A percentile compares a stretch with the other conserved stretches of the same genome.
Evolutionary conservation across 768 basidiomycete species (phyloP).

Genomic region (Tephrocybe rancida): DNA sequence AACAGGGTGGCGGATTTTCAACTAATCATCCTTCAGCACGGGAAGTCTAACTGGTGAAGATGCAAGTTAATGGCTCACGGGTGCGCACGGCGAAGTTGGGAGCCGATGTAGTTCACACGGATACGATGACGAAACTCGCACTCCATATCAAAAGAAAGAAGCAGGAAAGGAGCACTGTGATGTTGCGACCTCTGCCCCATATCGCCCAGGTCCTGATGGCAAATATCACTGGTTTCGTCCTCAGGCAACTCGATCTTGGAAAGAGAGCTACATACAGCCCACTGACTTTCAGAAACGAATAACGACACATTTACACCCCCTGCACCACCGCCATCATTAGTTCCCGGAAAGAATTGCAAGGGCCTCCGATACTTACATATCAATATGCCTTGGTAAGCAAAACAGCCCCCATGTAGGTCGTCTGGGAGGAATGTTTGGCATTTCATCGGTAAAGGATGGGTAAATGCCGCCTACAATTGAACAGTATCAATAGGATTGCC

Average conservation of each 20-base stretch:
- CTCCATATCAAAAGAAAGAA: constrained; percentile 1
- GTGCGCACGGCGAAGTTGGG: no score
- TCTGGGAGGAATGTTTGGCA: no score
- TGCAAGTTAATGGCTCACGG: not conserved
- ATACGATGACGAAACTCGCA: not conserved
- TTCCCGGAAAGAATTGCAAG: no score
- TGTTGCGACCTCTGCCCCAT: constrained; percentile 1
- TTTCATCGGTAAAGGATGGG: no score
- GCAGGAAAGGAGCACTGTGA: not conserved
- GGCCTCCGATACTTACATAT: no score
- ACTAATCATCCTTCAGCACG: not conserved
- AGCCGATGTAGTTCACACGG: not conserved
- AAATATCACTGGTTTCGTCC: not conserved
- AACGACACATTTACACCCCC: constrained; percentile 1
- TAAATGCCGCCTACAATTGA: not conserved
- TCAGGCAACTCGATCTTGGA: no score
- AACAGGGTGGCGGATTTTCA: not conserved
- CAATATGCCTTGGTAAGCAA: no score
- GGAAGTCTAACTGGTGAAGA: no score
- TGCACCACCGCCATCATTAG: not conserved
- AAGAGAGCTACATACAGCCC: no score
- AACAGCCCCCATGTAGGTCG: no score
- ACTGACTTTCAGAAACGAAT: constrained; percentile 3
- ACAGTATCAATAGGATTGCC: not conserved
- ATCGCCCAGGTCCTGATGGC: constrained; percentile 8